phyloP scores from a whole-genome alignment of 2,329 filamentous ascomycete genomes.

The Eutypa lata region DNA sequence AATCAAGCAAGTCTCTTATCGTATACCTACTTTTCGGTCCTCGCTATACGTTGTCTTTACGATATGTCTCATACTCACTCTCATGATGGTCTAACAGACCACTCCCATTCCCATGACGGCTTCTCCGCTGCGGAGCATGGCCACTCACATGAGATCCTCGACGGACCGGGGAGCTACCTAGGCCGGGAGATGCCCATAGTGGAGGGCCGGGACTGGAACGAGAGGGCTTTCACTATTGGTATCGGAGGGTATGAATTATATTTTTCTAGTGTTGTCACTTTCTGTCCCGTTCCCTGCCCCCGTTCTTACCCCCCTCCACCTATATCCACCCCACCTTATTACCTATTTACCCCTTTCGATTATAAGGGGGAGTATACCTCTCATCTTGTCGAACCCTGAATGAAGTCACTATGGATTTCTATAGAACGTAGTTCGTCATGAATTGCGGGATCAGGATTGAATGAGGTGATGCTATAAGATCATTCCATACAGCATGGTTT shows the following conservation, averaged over 20 bases:
- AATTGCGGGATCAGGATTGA: neutral
- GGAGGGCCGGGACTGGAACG: constrained; percentile 81
- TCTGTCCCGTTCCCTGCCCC: neutral
- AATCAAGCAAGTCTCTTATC: neutral
- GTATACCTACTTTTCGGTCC: neutral
- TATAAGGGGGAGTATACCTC: no score
- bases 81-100: constrained; percentile 51
- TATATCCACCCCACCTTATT: no score
- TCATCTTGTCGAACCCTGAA: no score
- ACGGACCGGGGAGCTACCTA: constrained; percentile 86
- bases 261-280: neutral
- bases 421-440: no score
- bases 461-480: no score
- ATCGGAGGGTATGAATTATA: constrained; percentile 93
- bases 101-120: constrained; percentile 50
- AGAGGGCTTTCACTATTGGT: constrained; percentile 92
- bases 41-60: neutral
- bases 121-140: constrained; percentile 71
- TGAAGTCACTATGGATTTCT: no score
- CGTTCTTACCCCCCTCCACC: neutral
- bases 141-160: constrained; percentile 92
- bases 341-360: no score
- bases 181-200: constrained; percentile 91
- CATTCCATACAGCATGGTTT: no score
- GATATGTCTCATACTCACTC: constrained; percentile 45